Base-by-base conservation (phyloP, 371 early-diverging fungal species). In the Fennellomyces sp. region DNA sequence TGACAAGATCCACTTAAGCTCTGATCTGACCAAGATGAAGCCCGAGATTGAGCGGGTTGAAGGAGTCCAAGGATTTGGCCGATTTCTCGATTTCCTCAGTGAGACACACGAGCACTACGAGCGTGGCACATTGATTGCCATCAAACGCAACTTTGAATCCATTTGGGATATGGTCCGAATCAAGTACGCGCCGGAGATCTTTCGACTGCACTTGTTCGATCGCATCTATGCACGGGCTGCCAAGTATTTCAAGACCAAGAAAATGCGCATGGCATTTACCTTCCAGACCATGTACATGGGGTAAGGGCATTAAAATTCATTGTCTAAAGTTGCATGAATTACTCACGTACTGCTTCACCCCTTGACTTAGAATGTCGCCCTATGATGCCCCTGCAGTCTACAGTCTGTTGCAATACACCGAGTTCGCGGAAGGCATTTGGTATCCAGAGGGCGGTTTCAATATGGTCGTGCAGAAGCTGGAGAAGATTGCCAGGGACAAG, bases 381-480 rank as follows among this genome's bases (percentile, higher is more conserved):
- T 88, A 74, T 64, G 87, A 88, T 57, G 85, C 87, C 13, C 86
- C 88, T 4, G 88, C 80, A 13, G 83, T 85, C 2, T 88, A 86
- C 54, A 82, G 74, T 58, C 61, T 88, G 38, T 60, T 88, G 19
- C 80, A 80, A 41, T 88, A 83, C 60, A 82, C 88, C 0, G 88
- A 88, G 51, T 77, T 83, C 54, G 80, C 86, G 11, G 87, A 85
- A 64, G 85, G 84, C 42, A 83, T 88, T 39, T 84, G 81, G 81
- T 88, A 88, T 65, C 88, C 86, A 13, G 73, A 70, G 5, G 88
- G 88, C 31, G 88, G 88, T 1, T 88, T 86, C 66, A 77, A 88
- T 61, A 72, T 59, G 61, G 83, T 88, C 2, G 72, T 84, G n/a
- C 74, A 78, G 35, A 68, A 70, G 27, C 52, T 88, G 19, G 84